Percentiles rank a stretch among this genome's conserved stretches.
Evolutionary conservation across 768 basidiomycete species (phyloP).

Genomic region (Boletus barrowsii): DNA sequence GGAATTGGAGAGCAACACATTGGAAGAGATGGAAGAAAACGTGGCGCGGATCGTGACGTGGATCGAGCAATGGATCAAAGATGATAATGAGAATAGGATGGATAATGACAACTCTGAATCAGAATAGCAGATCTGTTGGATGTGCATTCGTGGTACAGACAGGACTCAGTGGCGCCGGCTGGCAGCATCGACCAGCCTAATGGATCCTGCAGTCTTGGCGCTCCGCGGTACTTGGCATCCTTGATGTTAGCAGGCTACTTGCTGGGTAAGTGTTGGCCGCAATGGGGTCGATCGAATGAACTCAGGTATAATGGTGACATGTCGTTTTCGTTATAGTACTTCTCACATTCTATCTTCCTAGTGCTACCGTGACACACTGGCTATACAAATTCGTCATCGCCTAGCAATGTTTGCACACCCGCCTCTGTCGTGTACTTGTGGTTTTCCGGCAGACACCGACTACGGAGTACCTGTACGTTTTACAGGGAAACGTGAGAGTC

Average conservation of each 20-base stretch:
- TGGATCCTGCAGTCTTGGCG: too few species aligned
- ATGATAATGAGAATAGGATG: constrained; percentile 5
- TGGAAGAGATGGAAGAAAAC: constrained; percentile 82
- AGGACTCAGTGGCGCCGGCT: too few species aligned
- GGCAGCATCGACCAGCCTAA: too few species aligned
- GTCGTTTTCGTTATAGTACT: not conserved
- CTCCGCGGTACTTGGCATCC: too few species aligned
- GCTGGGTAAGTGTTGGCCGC: too few species aligned
- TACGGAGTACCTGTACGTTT: not conserved
- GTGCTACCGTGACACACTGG: too few species aligned
- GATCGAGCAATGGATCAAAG: constrained; percentile 70
- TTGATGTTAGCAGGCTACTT: too few species aligned
- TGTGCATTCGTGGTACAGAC: too few species aligned
- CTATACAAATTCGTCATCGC: not conserved
- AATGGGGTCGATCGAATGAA: not conserved
- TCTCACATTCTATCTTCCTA: not conserved
- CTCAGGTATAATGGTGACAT: not conserved
- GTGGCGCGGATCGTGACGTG: constrained; percentile 85
- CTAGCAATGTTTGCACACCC: constrained; percentile 10
- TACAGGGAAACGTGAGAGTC: too few species aligned
- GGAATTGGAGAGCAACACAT: constrained; percentile 72
- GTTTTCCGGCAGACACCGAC: not conserved
- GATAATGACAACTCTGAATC: not conserved
- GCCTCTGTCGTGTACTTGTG: not conserved
- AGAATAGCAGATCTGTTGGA: not conserved